phyloP scores from a whole-genome alignment of 2,329 filamentous ascomycete genomes.

The Elsinoe australis region DNA sequence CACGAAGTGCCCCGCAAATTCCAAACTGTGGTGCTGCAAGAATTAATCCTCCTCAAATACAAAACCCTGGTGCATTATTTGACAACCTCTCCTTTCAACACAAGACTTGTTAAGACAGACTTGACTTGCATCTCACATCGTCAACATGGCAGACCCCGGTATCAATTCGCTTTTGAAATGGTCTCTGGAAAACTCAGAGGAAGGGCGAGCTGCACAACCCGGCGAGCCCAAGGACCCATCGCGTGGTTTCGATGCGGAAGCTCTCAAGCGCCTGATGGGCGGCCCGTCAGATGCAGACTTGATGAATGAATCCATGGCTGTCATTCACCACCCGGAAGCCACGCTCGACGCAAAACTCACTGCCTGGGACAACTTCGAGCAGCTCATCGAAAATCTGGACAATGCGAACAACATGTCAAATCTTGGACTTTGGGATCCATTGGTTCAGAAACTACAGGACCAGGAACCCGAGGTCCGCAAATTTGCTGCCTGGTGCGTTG shows the following conservation, averaged over 20 bases:
- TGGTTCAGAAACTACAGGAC: slow-evolving; percentile 62
- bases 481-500: slow-evolving; percentile 90
- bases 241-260: slow-evolving; percentile 56
- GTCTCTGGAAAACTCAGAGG: slow-evolving; percentile 58
- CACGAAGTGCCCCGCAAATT: slow-evolving; percentile 18
- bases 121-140: too few relatives aligned
- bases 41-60: neutral
- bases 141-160: slow-evolving; percentile 48
- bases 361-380: slow-evolving; percentile 92
- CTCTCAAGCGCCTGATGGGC: slow-evolving; percentile 68
- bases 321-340: slow-evolving; percentile 58
- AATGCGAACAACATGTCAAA: slow-evolving; percentile 90
- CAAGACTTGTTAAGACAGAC: too few relatives aligned
- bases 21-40: neutral
- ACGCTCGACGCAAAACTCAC: slow-evolving; percentile 68
- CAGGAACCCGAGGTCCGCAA: slow-evolving; percentile 64
- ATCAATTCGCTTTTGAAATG: slow-evolving; percentile 76
- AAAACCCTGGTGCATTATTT: too few relatives aligned
- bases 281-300: slow-evolving; percentile 84
- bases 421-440: slow-evolving; percentile 71
- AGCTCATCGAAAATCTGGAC: slow-evolving; percentile 84
- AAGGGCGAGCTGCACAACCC: slow-evolving; percentile 30
- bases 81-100: neutral
- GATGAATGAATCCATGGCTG: slow-evolving; percentile 77
- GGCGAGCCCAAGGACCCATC: slow-evolving; percentile 30